Percentiles rank a stretch among this genome's conserved stretches.
Evolutionary conservation across 1,284 basidiomycete genomes (phyloP).

Genomic region (Schizopora paradoxa): DNA sequence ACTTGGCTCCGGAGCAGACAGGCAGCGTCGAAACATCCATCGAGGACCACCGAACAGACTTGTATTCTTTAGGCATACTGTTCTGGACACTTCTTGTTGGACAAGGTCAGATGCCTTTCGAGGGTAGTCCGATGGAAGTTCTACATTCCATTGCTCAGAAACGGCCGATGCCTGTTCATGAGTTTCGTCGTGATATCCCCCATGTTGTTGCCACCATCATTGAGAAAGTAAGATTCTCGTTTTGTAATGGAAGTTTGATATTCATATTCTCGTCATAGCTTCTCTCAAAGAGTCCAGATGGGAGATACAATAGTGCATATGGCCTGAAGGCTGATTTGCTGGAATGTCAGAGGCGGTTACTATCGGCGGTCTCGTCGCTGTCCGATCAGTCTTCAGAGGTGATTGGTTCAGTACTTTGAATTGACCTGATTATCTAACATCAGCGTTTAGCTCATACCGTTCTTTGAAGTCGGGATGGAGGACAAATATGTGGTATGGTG

Average conservation of each 20-base stretch:
- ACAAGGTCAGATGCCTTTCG: constrained; percentile 63
- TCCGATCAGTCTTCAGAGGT: constrained; percentile 56
- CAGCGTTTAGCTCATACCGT: constrained; percentile 49
- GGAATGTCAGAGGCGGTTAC: constrained; percentile 57
- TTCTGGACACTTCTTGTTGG: constrained; percentile 69
- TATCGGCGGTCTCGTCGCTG: constrained; percentile 49
- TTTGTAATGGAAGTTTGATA: neutral
- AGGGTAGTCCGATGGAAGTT: constrained; percentile 62
- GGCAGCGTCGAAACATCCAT: constrained; percentile 62
- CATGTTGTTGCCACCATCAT: constrained; percentile 65
- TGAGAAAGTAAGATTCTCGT: constrained; percentile 45
- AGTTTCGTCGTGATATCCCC: constrained; percentile 65
- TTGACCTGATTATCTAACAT: constrained; percentile 9
- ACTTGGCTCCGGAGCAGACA: constrained; percentile 69
- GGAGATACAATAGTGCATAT: constrained; percentile 62
- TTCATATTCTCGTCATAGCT: constrained; percentile 35
- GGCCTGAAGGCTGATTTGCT: constrained; percentile 61
- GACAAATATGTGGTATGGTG: constrained; percentile 54
- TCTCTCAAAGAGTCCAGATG: constrained; percentile 57
- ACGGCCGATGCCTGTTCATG: constrained; percentile 65
- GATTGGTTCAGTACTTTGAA: constrained; percentile 15
- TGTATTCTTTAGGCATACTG: constrained; percentile 64
- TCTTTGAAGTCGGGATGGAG: constrained; percentile 56
- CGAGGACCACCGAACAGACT: constrained; percentile 65
- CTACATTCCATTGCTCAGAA: constrained; percentile 66